Evolutionary conservation across 1,284 basidiomycete genomes (phyloP).

Genomic region (Trametes pubescens): DNA sequence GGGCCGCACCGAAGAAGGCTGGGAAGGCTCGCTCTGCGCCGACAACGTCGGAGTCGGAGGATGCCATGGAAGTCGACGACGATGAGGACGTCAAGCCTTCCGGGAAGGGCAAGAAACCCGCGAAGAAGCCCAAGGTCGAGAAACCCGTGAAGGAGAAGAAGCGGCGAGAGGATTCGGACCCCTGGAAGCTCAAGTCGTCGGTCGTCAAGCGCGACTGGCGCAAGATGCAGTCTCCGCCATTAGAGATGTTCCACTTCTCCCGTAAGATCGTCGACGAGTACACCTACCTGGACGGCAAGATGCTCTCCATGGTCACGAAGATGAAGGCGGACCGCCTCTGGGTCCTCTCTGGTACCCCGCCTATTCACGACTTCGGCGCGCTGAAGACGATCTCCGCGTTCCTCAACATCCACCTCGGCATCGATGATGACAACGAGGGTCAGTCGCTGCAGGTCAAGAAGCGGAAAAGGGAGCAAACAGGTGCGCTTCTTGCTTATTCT

Average conservation of each 20-base stretch:
- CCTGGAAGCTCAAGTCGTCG: slow-evolving; percentile 79
- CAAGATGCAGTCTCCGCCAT: slow-evolving; percentile 80
- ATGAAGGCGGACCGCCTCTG: slow-evolving; percentile 85
- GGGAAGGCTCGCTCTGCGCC: slow-evolving; percentile 36
- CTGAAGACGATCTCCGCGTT: slow-evolving; percentile 92
- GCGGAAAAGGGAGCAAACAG: slow-evolving; percentile 84
- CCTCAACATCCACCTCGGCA: slow-evolving; percentile 86
- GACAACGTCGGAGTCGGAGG: slow-evolving; percentile 41
- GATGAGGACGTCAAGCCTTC: slow-evolving; percentile 36
- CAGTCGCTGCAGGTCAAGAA: slow-evolving; percentile 78
- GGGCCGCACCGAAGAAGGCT: slow-evolving; percentile 30
- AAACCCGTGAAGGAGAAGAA: slow-evolving; percentile 66
- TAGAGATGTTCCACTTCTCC: slow-evolving; percentile 93
- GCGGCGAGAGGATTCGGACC: slow-evolving; percentile 72
- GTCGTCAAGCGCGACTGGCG: slow-evolving; percentile 79
- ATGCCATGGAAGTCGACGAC: slow-evolving; percentile 60
- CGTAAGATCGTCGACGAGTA: slow-evolving; percentile 95
- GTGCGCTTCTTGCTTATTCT: slow-evolving; percentile 47
- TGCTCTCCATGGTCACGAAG: slow-evolving; percentile 81
- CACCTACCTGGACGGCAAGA: slow-evolving; percentile 88
- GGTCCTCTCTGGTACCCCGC: slow-evolving; percentile 97
- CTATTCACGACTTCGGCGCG: slow-evolving; percentile 90
- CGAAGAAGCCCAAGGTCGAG: slow-evolving; percentile 60
- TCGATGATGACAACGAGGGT: slow-evolving; percentile 90
- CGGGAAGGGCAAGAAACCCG: slow-evolving; percentile 40